A percentile compares a stretch with the other conserved stretches of the same genome.
phyloP scores from a whole-genome alignment of 2,329 filamentous ascomycete species.

The Chaetothyriales sp. region DNA sequence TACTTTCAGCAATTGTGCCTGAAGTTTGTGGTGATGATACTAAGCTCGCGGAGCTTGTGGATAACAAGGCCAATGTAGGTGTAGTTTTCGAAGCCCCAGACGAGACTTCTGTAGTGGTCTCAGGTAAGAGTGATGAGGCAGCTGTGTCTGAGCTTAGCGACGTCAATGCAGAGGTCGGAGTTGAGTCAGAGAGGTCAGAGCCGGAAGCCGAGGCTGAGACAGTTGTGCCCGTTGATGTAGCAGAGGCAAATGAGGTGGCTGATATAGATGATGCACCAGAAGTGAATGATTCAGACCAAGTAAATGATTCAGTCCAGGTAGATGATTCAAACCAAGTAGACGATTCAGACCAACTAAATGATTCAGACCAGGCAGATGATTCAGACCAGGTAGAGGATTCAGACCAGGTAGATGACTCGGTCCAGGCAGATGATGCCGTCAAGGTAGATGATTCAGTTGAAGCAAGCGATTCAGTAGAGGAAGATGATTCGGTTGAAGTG shows the following conservation, averaged over 20 bases:
- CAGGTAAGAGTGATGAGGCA: not conserved
- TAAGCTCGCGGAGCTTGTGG: not conserved
- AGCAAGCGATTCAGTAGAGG: not conserved
- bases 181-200: constrained; percentile 35
- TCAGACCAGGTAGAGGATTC: not conserved
- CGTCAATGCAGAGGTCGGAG: constrained; percentile 1
- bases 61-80: not conserved
- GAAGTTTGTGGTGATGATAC: constrained; percentile 8
- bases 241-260: not conserved
- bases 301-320: no score
- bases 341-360: no score
- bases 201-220: no score
- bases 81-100: not conserved
- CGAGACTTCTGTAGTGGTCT: constrained; percentile 2
- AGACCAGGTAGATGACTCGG: not conserved
- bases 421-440: not conserved
- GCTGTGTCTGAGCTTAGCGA: constrained; percentile 1
- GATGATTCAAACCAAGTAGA: no score
- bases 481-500: constrained; percentile 1
- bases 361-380: no score
- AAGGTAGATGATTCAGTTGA: not conserved
- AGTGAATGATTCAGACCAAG: no score
- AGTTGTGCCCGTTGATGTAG: not conserved
- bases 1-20: no score
- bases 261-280: not conserved